Conservation (phyloP, 352 stramenopile genomes). For the Globisporangium mamillatum region DNA sequence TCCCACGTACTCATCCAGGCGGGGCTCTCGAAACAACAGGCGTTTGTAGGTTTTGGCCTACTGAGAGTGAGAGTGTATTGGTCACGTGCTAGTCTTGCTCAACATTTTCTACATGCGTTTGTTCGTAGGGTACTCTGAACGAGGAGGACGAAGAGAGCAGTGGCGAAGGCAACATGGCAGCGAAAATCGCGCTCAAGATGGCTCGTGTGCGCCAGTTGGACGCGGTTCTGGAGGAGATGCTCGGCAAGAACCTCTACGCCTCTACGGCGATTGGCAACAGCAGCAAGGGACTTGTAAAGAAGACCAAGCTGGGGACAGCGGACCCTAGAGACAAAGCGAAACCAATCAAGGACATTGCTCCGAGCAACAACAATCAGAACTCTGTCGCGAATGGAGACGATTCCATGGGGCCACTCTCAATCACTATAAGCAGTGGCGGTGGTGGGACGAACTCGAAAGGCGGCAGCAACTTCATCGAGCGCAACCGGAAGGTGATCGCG, state of each 20-base stretch:
- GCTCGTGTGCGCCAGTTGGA: conserved; percentile 62
- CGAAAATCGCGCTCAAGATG: conserved; percentile 77
- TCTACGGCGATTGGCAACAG: conserved; percentile 24
- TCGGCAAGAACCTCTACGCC: conserved; percentile 58
- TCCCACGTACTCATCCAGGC: conserved; percentile 59
- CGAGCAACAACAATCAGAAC: conserved; percentile 10
- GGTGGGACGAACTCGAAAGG: background rate
- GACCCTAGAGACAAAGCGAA: background rate
- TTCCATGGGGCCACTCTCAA: background rate
- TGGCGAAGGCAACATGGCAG: conserved; percentile 26
- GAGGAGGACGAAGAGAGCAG: conserved; percentile 31
- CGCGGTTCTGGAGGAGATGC: conserved; percentile 54
- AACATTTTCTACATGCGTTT: background rate
- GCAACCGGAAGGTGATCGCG: conserved; percentile 47
- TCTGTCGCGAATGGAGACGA: background rate
- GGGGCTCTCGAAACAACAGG: conserved; percentile 62
- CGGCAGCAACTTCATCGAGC: conserved; percentile 44
- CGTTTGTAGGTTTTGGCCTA: conserved; percentile 35
- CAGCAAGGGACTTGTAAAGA: background rate
- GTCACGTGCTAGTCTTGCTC: background rate
- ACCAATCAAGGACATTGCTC: background rate
- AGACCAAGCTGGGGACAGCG: background rate
- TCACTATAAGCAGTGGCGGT: background rate
- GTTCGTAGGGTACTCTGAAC: conserved; percentile 37
- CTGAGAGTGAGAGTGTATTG: conserved; percentile 2